Percentiles rank a stretch among this genome's conserved stretches.
phyloP scores from a whole-genome alignment of 768 basidiomycete species.

The Trametes meyenii region DNA sequence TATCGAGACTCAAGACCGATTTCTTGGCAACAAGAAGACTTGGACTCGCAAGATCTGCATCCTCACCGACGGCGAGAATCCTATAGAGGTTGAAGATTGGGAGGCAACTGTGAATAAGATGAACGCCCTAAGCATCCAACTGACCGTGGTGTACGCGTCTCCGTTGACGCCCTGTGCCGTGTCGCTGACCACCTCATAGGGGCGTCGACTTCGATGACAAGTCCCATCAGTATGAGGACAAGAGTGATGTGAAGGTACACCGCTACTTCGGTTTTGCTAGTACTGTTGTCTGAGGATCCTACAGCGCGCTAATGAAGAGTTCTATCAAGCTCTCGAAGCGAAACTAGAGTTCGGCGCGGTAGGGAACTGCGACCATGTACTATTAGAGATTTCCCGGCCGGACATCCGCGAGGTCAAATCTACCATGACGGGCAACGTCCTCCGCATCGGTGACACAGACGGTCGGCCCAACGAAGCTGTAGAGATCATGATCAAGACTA shows the following conservation, averaged over 20 bases:
- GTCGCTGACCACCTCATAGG: slow-evolving; percentile 41
- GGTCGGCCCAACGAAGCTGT: slow-evolving; percentile 69
- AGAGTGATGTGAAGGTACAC: slow-evolving; percentile 72
- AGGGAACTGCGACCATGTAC: slow-evolving; percentile 66
- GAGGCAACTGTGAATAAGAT: slow-evolving; percentile 68
- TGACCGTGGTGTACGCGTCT: slow-evolving; percentile 70
- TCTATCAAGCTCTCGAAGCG: slow-evolving; percentile 54
- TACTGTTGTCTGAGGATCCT: background rate
- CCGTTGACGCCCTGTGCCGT: slow-evolving; percentile 1
- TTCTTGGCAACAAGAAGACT: slow-evolving; percentile 70
- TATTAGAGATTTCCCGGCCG: slow-evolving; percentile 61
- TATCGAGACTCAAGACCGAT: slow-evolving; percentile 72
- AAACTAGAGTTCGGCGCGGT: slow-evolving; percentile 52
- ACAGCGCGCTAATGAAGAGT: slow-evolving; percentile 75
- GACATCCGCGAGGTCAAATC: slow-evolving; percentile 74
- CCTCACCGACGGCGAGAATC: slow-evolving; percentile 83
- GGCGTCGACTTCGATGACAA: slow-evolving; percentile 89
- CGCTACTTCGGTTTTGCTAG: background rate
- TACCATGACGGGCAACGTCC: slow-evolving; percentile 56
- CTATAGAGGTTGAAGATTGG: slow-evolving; percentile 77
- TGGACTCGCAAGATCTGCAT: slow-evolving; percentile 87
- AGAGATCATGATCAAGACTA: slow-evolving; percentile 70
- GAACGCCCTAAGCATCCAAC: slow-evolving; percentile 53
- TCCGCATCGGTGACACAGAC: slow-evolving; percentile 80
- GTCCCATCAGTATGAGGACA: slow-evolving; percentile 67